Percentiles rank a stretch among this genome's conserved stretches.
Conservation (phyloP, 1,284 basidiomycete genomes). For the Grifola frondosa region DNA sequence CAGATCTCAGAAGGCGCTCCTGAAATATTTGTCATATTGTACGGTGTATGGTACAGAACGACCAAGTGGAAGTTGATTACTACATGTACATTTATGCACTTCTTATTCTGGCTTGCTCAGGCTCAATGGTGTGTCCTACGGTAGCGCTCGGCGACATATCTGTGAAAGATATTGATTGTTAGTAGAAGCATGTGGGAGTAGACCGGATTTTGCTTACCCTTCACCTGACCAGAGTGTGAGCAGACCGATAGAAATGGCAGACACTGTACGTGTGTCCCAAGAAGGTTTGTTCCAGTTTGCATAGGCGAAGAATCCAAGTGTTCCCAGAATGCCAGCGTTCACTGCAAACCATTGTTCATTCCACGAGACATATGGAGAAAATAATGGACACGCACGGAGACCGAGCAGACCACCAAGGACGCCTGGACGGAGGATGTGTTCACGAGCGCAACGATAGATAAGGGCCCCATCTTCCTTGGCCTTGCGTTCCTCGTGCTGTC, state of each 20-base stretch:
- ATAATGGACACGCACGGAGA: constrained; percentile 43
- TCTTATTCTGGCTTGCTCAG: not conserved
- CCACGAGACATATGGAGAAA: too few species aligned
- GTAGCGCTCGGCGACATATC: constrained; percentile 17
- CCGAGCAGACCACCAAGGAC: constrained; percentile 70
- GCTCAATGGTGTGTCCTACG: constrained; percentile 10
- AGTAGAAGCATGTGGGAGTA: not conserved
- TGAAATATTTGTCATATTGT: too few species aligned
- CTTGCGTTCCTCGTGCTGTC: constrained; percentile 54
- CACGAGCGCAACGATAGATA: constrained; percentile 57
- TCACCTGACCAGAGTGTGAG: constrained; percentile 67
- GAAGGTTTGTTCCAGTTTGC: constrained; percentile 63
- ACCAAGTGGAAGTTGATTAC: too few species aligned
- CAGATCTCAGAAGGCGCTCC: too few species aligned
- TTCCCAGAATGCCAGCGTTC: constrained; percentile 68
- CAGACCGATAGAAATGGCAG: constrained; percentile 63
- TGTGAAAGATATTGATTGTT: not conserved
- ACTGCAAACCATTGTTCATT: constrained; percentile 44
- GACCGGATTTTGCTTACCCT: constrained; percentile 69
- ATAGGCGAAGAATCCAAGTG: constrained; percentile 70
- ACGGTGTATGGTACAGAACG: not conserved
- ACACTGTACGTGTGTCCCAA: constrained; percentile 73
- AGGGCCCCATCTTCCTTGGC: constrained; percentile 64
- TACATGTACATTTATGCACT: too few species aligned
- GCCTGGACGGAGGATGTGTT: constrained; percentile 65